phyloP scores from a whole-genome alignment of 192 early-diverging fungal genomes.

The Chytriomyces confervae region DNA sequence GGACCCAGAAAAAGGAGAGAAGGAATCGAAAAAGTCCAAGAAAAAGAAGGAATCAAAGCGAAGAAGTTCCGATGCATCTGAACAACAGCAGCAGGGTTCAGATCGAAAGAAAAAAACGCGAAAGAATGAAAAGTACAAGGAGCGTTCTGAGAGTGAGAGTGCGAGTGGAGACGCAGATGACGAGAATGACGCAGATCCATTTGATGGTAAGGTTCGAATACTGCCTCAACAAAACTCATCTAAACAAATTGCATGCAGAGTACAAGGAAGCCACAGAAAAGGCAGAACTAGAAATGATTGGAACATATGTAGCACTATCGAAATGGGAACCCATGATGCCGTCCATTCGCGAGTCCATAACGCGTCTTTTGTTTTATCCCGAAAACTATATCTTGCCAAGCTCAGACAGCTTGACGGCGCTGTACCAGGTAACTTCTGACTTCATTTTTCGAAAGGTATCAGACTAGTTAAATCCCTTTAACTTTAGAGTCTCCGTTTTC shows the following conservation, averaged over 20 bases:
- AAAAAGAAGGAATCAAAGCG: constrained; percentile 10
- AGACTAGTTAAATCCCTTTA: background rate
- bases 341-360: background rate
- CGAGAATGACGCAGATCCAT: constrained; percentile 24
- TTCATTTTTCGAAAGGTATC: background rate
- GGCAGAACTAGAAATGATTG: constrained; percentile 29
- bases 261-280: constrained; percentile 26
- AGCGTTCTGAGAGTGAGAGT: background rate
- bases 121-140: constrained; percentile 2
- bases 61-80: constrained; percentile 2
- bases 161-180: constrained; percentile 31
- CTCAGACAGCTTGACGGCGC: constrained; percentile 17
- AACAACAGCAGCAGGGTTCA: background rate
- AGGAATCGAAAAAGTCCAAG: constrained; percentile 6
- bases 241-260: constrained; percentile 19
- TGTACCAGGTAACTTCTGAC: constrained; percentile 22
- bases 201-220: constrained; percentile 3
- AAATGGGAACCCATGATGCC: constrained; percentile 31
- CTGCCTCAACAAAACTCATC: background rate
- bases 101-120: background rate
- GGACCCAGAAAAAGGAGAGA: background rate
- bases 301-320: constrained; percentile 25
- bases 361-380: constrained; percentile 26
- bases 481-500: constrained; percentile 27
- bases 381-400: constrained; percentile 31